phyloP scores from a whole-genome alignment of 2,329 filamentous ascomycete species.

The Ophiocordyceps polyrhachis-furcata region DNA sequence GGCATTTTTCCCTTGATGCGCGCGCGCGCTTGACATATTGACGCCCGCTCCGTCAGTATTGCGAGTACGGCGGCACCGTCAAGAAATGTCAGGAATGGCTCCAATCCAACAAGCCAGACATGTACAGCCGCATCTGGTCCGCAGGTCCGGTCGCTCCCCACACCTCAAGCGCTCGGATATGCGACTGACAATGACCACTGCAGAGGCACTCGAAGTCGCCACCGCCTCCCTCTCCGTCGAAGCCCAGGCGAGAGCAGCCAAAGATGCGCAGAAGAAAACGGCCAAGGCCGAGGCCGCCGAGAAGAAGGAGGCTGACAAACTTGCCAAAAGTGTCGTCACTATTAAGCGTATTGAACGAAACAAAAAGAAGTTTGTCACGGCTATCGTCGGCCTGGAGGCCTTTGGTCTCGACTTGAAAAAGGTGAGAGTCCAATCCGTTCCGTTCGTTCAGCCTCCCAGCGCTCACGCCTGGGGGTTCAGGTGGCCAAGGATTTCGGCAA shows the following conservation, averaged over 20 bases:
- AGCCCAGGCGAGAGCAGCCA: slow-evolving; percentile 84
- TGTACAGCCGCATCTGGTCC: slow-evolving; percentile 73
- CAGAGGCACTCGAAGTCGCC: slow-evolving; percentile 67
- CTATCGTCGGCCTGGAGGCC: slow-evolving; percentile 74
- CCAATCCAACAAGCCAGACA: slow-evolving; percentile 47
- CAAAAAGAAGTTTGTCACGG: slow-evolving; percentile 93
- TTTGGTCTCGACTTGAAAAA: slow-evolving; percentile 92
- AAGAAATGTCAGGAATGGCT: slow-evolving; percentile 99
- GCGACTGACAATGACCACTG: background rate
- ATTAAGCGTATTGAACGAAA: slow-evolving; percentile 98
- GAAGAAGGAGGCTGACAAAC: slow-evolving; percentile 63
- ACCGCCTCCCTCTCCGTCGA: slow-evolving; percentile 75
- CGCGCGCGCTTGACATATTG: background rate
- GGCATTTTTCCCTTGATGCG: background rate
- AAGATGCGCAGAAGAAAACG: slow-evolving; percentile 92
- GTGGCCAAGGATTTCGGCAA: slow-evolving; percentile 92
- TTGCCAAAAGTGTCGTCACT: slow-evolving; percentile 62
- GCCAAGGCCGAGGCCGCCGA: slow-evolving; percentile 82
- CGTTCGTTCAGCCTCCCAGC: background rate
- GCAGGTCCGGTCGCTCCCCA: slow-evolving; percentile 36
- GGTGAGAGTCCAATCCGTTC: slow-evolving; percentile 12
- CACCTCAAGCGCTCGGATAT: background rate
- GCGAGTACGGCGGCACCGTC: slow-evolving; percentile 89
- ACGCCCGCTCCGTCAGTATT: slow-evolving; percentile 49
- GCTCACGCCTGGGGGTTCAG: slow-evolving; percentile 9